Evolutionary conservation across 768 basidiomycete species (phyloP).

Genomic region (Infundibulicybe gibba): DNA sequence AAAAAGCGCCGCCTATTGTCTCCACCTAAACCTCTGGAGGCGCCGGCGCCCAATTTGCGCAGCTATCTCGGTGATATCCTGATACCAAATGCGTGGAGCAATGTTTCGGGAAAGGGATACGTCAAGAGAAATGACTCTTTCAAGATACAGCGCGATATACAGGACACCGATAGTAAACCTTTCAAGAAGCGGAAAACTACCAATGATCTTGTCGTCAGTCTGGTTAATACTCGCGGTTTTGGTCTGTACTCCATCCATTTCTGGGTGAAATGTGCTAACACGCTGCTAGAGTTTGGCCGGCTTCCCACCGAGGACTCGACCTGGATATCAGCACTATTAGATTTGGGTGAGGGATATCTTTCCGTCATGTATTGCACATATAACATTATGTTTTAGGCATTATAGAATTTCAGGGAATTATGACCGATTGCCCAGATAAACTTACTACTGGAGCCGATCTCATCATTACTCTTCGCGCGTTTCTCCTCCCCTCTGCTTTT

Average conservation of each 20-base stretch:
- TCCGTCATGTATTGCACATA: background rate
- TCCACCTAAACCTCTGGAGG: constrained; percentile 11
- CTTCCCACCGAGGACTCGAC: constrained; percentile 64
- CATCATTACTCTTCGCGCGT: constrained; percentile 73
- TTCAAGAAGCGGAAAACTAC: constrained; percentile 29
- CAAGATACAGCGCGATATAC: constrained; percentile 50
- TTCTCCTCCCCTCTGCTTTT: constrained; percentile 69
- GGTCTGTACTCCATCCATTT: constrained; percentile 34
- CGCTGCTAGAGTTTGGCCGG: constrained; percentile 68
- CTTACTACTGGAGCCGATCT: constrained; percentile 76
- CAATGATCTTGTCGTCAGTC: constrained; percentile 60
- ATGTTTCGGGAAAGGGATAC: constrained; percentile 69
- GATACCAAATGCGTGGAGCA: constrained; percentile 76
- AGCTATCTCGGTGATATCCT: constrained; percentile 67
- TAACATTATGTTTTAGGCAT: constrained; percentile 37
- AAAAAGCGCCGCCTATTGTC: constrained; percentile 54
- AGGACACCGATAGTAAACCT: constrained; percentile 27
- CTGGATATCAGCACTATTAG: constrained; percentile 75
- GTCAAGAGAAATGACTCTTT: constrained; percentile 62
- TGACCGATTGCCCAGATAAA: constrained; percentile 73
- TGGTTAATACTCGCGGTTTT: constrained; percentile 61
- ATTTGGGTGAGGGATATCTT: constrained; percentile 45
- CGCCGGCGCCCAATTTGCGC: constrained; percentile 16
- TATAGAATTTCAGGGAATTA: constrained; percentile 63
- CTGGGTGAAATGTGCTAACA: background rate